Conservation (phyloP, 768 basidiomycete species). For the Kwoniella heveanensis region DNA sequence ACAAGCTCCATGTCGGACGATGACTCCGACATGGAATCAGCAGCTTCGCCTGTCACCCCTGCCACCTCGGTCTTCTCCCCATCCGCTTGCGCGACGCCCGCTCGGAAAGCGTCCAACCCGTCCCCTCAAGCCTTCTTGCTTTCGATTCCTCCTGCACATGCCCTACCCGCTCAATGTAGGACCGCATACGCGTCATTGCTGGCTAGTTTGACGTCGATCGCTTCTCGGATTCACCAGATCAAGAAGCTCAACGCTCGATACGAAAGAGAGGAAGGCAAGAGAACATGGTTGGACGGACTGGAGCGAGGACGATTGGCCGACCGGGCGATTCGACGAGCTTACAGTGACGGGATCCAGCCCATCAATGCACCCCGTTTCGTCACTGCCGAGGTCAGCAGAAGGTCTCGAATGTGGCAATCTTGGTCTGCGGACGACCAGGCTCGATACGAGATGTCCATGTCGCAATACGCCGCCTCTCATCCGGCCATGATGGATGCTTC, state of each 20-base stretch:
- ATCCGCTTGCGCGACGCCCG: conserved; percentile 26
- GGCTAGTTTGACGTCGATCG: conserved; percentile 39
- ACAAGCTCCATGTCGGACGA: conserved; percentile 19
- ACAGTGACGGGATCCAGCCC: conserved; percentile 31
- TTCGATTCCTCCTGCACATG: conserved; percentile 45
- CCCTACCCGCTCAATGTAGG: conserved; percentile 39
- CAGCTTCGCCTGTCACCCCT: conserved; percentile 33
- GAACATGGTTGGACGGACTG: conserved; percentile 43
- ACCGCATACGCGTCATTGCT: conserved; percentile 45
- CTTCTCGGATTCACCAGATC: conserved; percentile 38
- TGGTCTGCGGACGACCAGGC: conserved; percentile 29
- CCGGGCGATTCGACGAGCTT: conserved; percentile 42
- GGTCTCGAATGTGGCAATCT: conserved; percentile 28
- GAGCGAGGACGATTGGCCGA: conserved; percentile 43
- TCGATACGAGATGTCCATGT: conserved; percentile 6
- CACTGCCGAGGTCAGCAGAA: conserved; percentile 22
- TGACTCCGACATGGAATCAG: conserved; percentile 24
- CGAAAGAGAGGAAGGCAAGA: conserved; percentile 52
- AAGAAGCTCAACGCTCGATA: conserved; percentile 43
- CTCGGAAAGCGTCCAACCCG: background rate
- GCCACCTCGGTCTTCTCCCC: conserved; percentile 44
- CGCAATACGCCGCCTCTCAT: conserved; percentile 13
- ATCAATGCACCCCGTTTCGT: background rate
- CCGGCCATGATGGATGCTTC: conserved; percentile 37
- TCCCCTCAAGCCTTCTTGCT: conserved; percentile 37